These are phyloP conservation scores for Chaetomium fimeti DNA, from an alignment of 495 filamentous ascomycete species.

Conservation along the genomic window DNA sequence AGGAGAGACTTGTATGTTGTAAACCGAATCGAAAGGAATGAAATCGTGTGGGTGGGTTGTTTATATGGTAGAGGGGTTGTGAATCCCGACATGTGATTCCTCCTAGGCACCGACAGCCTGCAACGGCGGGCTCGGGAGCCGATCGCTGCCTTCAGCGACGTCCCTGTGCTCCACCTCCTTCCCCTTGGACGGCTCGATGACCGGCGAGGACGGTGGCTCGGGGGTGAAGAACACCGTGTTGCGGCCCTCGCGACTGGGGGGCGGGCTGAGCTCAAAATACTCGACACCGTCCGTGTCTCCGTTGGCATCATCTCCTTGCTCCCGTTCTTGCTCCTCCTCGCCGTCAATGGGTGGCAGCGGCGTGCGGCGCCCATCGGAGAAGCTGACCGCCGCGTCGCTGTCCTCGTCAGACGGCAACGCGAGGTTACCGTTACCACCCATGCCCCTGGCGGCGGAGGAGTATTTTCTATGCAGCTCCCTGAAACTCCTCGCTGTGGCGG, in stretches of 20 bases:
- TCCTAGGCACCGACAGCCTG: slow-evolving; percentile 41
- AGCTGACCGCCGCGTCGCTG: slow-evolving; percentile 55
- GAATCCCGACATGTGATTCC: slow-evolving; percentile 1
- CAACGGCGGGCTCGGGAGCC: slow-evolving; percentile 40
- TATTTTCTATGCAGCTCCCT: slow-evolving; percentile 53
- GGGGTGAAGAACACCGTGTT: slow-evolving; percentile 48
- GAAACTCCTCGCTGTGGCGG: slow-evolving; percentile 56
- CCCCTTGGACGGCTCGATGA: slow-evolving; percentile 25
- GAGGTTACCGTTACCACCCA: slow-evolving; percentile 37
- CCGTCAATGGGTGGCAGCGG: slow-evolving; percentile 53
- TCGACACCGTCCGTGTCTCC: slow-evolving; percentile 17
- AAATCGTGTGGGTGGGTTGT: not conserved
- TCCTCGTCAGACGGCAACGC: slow-evolving; percentile 53
- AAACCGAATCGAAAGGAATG: not conserved
- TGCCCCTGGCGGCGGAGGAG: slow-evolving; percentile 41
- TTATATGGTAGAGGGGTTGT: not conserved
- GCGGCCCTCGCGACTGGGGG: slow-evolving; percentile 31
- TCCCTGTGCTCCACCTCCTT: slow-evolving; percentile 24
- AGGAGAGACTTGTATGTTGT: slow-evolving; percentile 7
- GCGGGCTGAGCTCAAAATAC: slow-evolving; percentile 27
- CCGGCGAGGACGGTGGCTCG: slow-evolving; percentile 41
- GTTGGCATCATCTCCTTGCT: slow-evolving; percentile 13
- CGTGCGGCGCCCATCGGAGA: slow-evolving; percentile 55
- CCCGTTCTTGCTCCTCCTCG: slow-evolving; percentile 32
- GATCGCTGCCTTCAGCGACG: slow-evolving; percentile 30